Base-by-base conservation (phyloP, 2,329 filamentous ascomycete species). In the Fusarium kyushuense region DNA sequence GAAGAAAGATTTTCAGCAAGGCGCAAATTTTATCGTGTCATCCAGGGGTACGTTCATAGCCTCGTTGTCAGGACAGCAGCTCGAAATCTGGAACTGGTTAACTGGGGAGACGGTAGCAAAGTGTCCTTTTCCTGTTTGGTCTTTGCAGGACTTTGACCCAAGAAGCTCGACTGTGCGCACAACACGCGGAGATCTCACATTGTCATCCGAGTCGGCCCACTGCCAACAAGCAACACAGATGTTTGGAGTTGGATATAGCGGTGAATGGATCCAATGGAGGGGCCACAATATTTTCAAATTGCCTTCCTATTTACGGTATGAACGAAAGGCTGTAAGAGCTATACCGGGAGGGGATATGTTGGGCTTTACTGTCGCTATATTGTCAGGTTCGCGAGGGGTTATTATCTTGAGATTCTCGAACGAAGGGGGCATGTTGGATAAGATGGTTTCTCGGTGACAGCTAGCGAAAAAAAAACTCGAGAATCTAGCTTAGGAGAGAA, bases 341-440 rank as follows among this genome's bases (percentile, higher is more conserved):
- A n/a, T n/a, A n/a, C 16, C 16, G 5, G 33, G 25, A 10, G 48
- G 21, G 5, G 1, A n/a, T n/a, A n/a, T 14, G 9, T n/a, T 35
- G 0, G 43, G 27, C 3, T 3, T 52, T n/a, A 40, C 1, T 17
- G 5, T 52, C 30, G 25, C 25, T 10, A 7, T 25, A 8, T 12
- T 2, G 0, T 14, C 6, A 14, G 5, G 5, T 35, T 8, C 3
- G 5, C 12, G 23, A 7, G 2, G 25, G 1, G 6, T 55, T 4
- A 8, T n/a, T 1, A 17, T 55, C 3, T 17, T 55, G 1, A 4
- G 36, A 3, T 21, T 55, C 9, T 52, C 53, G 1, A 48, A 55
- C 7, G 33, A 32, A 3, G 45, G 25, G 1, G 42, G 42, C 3
- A 45, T 45, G n/a, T 6, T 45, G 25, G 42, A 45, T n/a, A n/a